phyloP scores from a whole-genome alignment of 2,329 filamentous ascomycete species.

The Fusarium denticulatum region DNA sequence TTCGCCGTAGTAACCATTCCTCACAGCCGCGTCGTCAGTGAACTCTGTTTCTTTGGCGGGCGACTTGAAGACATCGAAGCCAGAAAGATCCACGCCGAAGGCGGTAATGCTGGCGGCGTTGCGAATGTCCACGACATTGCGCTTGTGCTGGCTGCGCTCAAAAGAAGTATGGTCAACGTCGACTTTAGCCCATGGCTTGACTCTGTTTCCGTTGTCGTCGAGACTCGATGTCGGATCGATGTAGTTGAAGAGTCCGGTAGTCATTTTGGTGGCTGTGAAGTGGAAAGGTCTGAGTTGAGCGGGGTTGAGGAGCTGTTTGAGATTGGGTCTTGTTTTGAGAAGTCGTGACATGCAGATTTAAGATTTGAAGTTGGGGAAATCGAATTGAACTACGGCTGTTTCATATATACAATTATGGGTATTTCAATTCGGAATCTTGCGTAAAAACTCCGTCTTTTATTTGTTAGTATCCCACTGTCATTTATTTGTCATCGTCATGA shows the following conservation, averaged over 20 bases:
- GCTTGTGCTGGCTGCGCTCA: constrained; percentile 28
- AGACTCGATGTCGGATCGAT: constrained; percentile 31
- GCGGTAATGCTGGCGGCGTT: constrained; percentile 10
- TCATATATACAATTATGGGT: not conserved
- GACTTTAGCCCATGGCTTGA: constrained; percentile 40
- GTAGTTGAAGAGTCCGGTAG: constrained; percentile 31
- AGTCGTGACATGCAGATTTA: constrained; percentile 2
- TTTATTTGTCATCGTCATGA: constrained; percentile 18
- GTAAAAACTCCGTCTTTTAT: constrained; percentile 13
- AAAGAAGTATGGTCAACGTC: constrained; percentile 38
- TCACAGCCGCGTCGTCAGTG: constrained; percentile 64
- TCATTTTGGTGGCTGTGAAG: constrained; percentile 18
- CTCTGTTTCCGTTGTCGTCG: constrained; percentile 4
- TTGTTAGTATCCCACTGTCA: constrained; percentile 11
- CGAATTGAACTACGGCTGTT: not conserved
- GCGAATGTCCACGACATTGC: constrained; percentile 39
- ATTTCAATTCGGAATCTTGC: not conserved
- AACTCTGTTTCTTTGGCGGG: constrained; percentile 63
- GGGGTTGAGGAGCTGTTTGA: constrained; percentile 8
- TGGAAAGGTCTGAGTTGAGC: not conserved
- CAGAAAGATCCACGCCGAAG: constrained; percentile 40
- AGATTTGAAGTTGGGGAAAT: not conserved
- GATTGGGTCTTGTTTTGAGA: not conserved
- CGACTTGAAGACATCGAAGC: constrained; percentile 39
- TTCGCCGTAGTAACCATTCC: constrained; percentile 68